Evolutionary conservation across 306 rosid genomes (phyloP), one percentile per base, ranked within the genome.

Genomic region (Amphicarpaea edgeworthii): DNA sequence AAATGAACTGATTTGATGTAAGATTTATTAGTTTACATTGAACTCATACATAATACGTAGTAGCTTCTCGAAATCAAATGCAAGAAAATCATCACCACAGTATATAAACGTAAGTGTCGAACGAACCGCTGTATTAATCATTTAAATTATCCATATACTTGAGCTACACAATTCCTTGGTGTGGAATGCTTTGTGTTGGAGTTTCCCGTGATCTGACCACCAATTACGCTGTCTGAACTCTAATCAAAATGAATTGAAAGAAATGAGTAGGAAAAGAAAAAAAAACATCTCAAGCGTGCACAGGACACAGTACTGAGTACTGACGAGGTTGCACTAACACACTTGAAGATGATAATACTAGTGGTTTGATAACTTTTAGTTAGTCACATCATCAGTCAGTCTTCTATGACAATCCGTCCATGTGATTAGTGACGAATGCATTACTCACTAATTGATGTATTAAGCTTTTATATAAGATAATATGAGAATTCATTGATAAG

Each of bases 361-460:
- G 40, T 70, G 17, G 15, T 77, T 42, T 17, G 45, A 55, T 70
- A 37, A 77, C 58, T 66, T 54, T 24, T 21, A 12, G 17, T 66
- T 19, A 42, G 60, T 65, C 79, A 37, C 15, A 8, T 51, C 62
- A 51, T 72, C 76, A 3, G 4, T 28, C 4, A 28, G 32, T 28
- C 37, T n/a, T n/a, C n/a, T n/a, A 17, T 59, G 24, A 47, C 59
- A 43, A 12, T 72, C 40, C 9, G 40, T 69, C 16, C 7, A 19
- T n/a, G 75, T 30, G 70, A 21, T 65, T 43, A 16, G 57, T 82
- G 90, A 84, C 85, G 88, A 78, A 37, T 80, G 79, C 88, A 69
- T 85, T 84, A 76, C 86, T 50, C 80, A 42, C 38, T 72, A 68
- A 54, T 51, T 51, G 7, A 75, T 51, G 30, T 26, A 16, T 15